A percentile compares a stretch with the other conserved stretches of the same genome.
phyloP scores from a whole-genome alignment of 2,329 filamentous ascomycete species.

The Penicillium sp. region DNA sequence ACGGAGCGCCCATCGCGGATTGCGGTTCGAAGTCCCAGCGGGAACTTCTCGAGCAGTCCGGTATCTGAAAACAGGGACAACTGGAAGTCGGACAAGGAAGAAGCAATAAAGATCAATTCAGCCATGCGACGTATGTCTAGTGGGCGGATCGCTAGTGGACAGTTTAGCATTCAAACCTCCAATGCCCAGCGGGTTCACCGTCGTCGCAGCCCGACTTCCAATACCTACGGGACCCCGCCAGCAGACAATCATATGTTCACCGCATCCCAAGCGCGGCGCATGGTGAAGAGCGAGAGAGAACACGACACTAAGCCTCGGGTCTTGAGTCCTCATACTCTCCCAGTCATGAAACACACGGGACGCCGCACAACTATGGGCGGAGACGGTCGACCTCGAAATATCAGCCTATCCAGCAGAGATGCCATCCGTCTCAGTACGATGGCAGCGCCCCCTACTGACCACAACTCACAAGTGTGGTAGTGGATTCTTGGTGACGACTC shows the following conservation, averaged over 20 bases:
- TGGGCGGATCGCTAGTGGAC: constrained; percentile 25
- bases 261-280: constrained; percentile 62
- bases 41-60: constrained; percentile 34
- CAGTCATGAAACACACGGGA: constrained; percentile 55
- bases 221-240: constrained; percentile 51
- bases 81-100: constrained; percentile 48
- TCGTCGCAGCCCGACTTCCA: constrained; percentile 55
- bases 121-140: constrained; percentile 56
- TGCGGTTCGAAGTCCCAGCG: constrained; percentile 40
- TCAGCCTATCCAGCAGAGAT: constrained; percentile 39
- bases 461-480: constrained; percentile 27
- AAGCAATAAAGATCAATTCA: constrained; percentile 54
- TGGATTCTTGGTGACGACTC: constrained; percentile 25
- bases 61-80: constrained; percentile 50
- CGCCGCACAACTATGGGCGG: constrained; percentile 43
- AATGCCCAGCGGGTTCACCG: constrained; percentile 48
- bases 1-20: constrained; percentile 40
- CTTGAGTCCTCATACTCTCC: constrained; percentile 59
- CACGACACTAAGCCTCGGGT: constrained; percentile 56
- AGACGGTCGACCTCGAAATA: constrained; percentile 40
- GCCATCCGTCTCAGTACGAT: constrained; percentile 39
- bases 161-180: constrained; percentile 39
- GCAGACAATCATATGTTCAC: constrained; percentile 61
- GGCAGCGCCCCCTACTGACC: constrained; percentile 35
- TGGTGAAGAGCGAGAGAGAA: constrained; percentile 62